Evolutionary conservation across 805 yeast species (phyloP).

Genomic region (Yarrowia porcina): DNA sequence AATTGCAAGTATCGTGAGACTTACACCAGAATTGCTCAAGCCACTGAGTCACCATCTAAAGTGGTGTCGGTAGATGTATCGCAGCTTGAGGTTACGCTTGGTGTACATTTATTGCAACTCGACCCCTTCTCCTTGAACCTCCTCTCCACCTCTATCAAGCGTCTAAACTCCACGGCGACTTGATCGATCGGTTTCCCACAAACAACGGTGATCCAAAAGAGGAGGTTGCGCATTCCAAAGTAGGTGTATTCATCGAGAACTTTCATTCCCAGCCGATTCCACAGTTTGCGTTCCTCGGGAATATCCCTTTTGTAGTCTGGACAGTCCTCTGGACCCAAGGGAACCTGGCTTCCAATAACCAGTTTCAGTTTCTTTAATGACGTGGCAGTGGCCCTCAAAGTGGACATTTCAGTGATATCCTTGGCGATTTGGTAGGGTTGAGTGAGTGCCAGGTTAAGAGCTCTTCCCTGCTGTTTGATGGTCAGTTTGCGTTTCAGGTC

Average conservation of each 20-base stretch:
- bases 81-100: too few relatives aligned
- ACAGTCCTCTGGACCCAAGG: not conserved
- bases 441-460: not conserved
- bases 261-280: not conserved
- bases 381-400: not conserved
- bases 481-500: not conserved
- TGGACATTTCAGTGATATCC: not conserved
- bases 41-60: too few relatives aligned
- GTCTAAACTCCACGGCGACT: not conserved
- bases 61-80: too few relatives aligned
- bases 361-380: not conserved
- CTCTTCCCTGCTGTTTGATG: not conserved
- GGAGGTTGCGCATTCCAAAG: not conserved
- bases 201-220: conserved; percentile 1
- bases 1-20: too few relatives aligned
- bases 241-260: not conserved
- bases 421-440: not conserved
- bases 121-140: not conserved
- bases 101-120: too few relatives aligned
- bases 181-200: not conserved
- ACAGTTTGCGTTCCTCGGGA: not conserved
- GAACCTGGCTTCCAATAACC: not conserved
- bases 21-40: too few relatives aligned
- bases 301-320: not conserved
- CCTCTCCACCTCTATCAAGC: not conserved